Percentiles rank a stretch among this genome's conserved stretches.
Evolutionary conservation across 371 early-diverging fungal species (phyloP).

Genomic region (Syncephalastrum sp.): DNA sequence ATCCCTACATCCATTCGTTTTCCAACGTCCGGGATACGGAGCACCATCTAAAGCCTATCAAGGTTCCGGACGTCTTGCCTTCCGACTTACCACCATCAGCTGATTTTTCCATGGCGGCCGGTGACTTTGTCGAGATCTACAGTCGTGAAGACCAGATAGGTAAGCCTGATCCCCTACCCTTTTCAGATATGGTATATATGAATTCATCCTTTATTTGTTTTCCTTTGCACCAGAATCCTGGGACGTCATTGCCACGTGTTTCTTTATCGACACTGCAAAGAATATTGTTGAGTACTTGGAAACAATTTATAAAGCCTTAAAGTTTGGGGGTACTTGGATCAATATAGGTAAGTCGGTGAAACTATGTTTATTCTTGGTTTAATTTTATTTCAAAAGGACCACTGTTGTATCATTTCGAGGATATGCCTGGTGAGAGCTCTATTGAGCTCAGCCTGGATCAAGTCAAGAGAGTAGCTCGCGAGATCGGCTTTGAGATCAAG

Average conservation of each 20-base stretch:
- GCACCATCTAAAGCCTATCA: slow-evolving; percentile 65
- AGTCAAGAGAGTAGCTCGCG: slow-evolving; percentile 61
- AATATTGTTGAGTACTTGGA: slow-evolving; percentile 88
- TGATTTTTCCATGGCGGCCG: slow-evolving; percentile 95
- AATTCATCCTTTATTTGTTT: background rate
- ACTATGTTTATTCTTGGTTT: background rate
- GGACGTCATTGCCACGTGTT: slow-evolving; percentile 92
- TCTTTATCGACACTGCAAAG: slow-evolving; percentile 95
- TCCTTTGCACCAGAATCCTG: slow-evolving; percentile 54
- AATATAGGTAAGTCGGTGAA: slow-evolving; percentile 68
- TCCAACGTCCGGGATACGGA: slow-evolving; percentile 69
- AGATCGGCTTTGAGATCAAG: slow-evolving; percentile 73
- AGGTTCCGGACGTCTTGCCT: slow-evolving; percentile 84
- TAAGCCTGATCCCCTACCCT: no score
- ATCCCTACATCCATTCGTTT: slow-evolving; percentile 90
- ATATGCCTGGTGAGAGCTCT: slow-evolving; percentile 70
- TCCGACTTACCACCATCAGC: slow-evolving; percentile 61
- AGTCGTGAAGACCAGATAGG: slow-evolving; percentile 23
- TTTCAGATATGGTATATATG: no score
- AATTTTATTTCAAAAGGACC: slow-evolving; percentile 61
- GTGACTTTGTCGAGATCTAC: slow-evolving; percentile 94
- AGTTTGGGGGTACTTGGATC: slow-evolving; percentile 92
- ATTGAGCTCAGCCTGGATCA: slow-evolving; percentile 89
- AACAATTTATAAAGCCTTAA: slow-evolving; percentile 72
- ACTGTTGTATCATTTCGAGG: slow-evolving; percentile 92